Evolutionary conservation across 2,329 filamentous ascomycete genomes (phyloP).

Genomic region (Didymella lethalis): DNA sequence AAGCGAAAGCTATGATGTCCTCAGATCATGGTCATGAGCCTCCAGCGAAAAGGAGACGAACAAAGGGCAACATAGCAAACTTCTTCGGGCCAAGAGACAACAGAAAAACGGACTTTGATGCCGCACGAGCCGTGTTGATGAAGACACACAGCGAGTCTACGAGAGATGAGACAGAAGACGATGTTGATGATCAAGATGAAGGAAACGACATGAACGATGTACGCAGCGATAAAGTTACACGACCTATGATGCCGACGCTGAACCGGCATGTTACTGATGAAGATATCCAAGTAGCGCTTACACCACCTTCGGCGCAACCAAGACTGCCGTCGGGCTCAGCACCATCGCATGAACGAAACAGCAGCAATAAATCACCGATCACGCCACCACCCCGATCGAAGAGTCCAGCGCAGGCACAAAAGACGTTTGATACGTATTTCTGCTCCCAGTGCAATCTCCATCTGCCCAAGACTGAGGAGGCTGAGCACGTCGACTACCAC

Average conservation of each 20-base stretch:
- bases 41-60: conserved; percentile 41
- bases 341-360: conserved; percentile 6
- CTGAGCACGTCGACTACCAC: conserved; percentile 93
- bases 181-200: conserved; percentile 29
- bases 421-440: conserved; percentile 50
- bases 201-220: conserved; percentile 24
- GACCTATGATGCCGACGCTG: conserved; percentile 27
- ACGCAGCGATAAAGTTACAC: conserved; percentile 23
- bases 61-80: conserved; percentile 48
- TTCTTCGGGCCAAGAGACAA: conserved; percentile 47
- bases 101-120: conserved; percentile 46
- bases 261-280: conserved; percentile 18
- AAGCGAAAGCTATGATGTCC: conserved; percentile 59
- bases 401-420: conserved; percentile 27
- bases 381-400: conserved; percentile 6
- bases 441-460: conserved; percentile 72
- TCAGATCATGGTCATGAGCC: conserved; percentile 34
- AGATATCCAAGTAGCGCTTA: conserved; percentile 24
- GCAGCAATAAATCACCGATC: background rate
- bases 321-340: conserved; percentile 14
- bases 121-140: conserved; percentile 40
- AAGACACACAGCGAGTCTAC: conserved; percentile 41
- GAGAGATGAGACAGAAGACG: conserved; percentile 35
- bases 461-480: conserved; percentile 66
- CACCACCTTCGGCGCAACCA: conserved; percentile 48